Percentiles rank a stretch among this genome's conserved stretches.
Conservation (phyloP, 2,329 filamentous ascomycete species). For the Fusarium metavorans region DNA sequence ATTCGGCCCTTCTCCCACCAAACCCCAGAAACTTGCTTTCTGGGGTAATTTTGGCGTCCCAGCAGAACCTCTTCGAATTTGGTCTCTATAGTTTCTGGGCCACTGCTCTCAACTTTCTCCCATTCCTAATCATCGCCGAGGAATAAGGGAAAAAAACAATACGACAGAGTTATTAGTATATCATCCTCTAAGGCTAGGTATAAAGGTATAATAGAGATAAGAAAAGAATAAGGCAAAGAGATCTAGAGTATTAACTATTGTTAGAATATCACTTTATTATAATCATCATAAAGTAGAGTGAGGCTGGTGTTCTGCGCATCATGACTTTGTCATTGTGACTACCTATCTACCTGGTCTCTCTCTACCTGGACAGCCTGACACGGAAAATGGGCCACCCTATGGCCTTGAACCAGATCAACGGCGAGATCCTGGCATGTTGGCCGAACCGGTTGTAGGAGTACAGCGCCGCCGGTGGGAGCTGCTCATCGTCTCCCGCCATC, state of each 20-base stretch:
- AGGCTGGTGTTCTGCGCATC: background rate
- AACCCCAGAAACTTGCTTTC: background rate
- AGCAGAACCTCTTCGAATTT: background rate
- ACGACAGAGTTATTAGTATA: background rate
- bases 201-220: too few species aligned
- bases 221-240: background rate
- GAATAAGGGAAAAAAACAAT: too few species aligned
- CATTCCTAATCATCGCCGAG: too few species aligned
- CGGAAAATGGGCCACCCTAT: background rate
- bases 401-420: background rate
- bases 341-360: background rate
- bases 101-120: background rate
- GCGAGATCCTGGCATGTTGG: background rate
- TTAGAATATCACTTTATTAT: background rate
- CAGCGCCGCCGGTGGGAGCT: constrained; percentile 26
- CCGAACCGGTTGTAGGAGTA: background rate
- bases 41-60: background rate
- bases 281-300: background rate
- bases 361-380: background rate
- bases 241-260: background rate
- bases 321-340: background rate
- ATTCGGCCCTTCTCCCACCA: background rate
- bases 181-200: background rate
- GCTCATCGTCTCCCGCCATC: constrained; percentile 27
- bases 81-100: background rate